Base-by-base conservation (phyloP, 2,329 filamentous ascomycete species). In the Chrysoporthe deuterocubensis region DNA sequence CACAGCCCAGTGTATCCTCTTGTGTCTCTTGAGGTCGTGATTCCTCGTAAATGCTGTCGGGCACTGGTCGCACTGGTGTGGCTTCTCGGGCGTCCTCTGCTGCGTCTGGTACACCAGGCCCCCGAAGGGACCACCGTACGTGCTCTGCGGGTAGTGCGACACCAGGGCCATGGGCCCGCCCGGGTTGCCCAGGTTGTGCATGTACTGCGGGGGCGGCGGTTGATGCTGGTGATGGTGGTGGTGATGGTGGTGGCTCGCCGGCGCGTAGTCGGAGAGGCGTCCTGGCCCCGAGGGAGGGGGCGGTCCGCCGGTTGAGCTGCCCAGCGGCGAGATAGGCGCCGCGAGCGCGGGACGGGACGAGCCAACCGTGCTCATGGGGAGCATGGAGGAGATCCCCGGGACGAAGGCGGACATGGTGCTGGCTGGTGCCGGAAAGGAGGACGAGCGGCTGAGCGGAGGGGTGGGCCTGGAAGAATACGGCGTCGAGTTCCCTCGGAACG, bases 31-130 rank as follows among this genome's bases (percentile, higher is more conserved):
- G 73, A 98, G 80, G 76, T 98, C 96, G 76, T 98, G 96, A 72
- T 98, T 98, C 4, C 96, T 86, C 78, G 97, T 98, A 82, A 99
- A 99, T 48, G 92, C 94, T 77, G 97, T 93, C 0, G 92, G 89
- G 75, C 96, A 99, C 76, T 92, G 87, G 73, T 98, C 94, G 77
- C 96, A 99, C 79, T 94, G 94, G 83, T 97, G 98, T 0, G 96
- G 96, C 5, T 95, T 89, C 73, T 98, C 95, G n/a, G 68, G 68
- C 44, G 66, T 67, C 67, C 91, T 90, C 40, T 81, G 81, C 7
- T 78, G 73, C 73, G 68, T 44, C 44, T 69, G 68, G 42, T 68
- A 69, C 68, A 88, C 83, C 79, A 92, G 85, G 2, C 76, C 78
- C 9, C 71, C 66, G 34, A 69, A 67, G 62, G 68, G 68, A 18